Base-by-base conservation (phyloP, 768 basidiomycete species). In the Mycena chlorophos region DNA sequence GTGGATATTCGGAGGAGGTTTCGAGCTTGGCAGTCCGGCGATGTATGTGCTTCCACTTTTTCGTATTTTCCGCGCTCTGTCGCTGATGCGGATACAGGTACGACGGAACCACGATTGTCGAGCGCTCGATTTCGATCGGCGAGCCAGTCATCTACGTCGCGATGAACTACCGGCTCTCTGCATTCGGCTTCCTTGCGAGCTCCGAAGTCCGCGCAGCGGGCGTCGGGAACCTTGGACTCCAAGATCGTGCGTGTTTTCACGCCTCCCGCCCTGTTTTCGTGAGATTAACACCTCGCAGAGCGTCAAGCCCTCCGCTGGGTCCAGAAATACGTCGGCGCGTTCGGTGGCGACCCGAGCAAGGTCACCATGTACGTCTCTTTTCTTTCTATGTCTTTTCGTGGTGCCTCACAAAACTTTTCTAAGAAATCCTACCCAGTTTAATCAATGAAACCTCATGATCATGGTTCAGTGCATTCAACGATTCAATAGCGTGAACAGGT, bases 271-370 rank as follows among this genome's bases (percentile, higher is more conserved):
- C 30, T 47, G 46, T 26, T 26, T 14, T 13, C 45, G 22, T 16
- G 2, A 16, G 38, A 14, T 30, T 17, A 14, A 8, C 29, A 14
- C 27, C 39, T 16, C n/a, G 12, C 66, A 87, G 80, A 83, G 64
- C 75, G 82, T 23, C 68, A 79, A 29, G 85, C 83, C 2, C 63
- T 89, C 5, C 67, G 79, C 52, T 89, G 87, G 87, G 72, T 89
- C 1, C 80, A 86, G 58, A 80, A 83, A 63, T 83, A 89, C 63
- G 86, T 88, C 58, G 58, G 66, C 29, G 70, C 73, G 6, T 89
- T 88, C 57, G 86, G 87, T 1, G 88, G 88, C 10, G 85, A 89
- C 66, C 79, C 82, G 0, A 65, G 64, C 2, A 84, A 82, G 65
- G 85, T 85, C 3, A 83, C 82, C 0, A 77, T 84, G 80, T 83